These are phyloP conservation scores for Fusarium dlaminii DNA, from an alignment of 2,329 filamentous ascomycete species.

Conservation along the genomic window DNA sequence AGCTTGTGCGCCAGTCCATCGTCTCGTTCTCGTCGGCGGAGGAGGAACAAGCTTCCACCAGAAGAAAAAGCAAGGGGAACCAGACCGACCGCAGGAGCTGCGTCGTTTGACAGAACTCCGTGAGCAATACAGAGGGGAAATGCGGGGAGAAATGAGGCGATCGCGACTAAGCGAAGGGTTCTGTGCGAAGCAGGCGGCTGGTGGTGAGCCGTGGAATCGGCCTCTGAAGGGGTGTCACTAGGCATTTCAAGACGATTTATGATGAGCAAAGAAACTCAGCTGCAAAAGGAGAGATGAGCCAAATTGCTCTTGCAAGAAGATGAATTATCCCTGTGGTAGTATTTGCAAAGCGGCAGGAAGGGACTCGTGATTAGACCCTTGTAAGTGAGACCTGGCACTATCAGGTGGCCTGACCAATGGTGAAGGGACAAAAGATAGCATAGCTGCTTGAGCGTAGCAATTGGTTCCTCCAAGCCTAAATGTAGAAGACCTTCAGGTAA, in stretches of 20 bases:
- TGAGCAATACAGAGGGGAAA: constrained; percentile 53
- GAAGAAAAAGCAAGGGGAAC: constrained; percentile 52
- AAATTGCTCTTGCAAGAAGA: background rate
- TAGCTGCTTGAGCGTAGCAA: background rate
- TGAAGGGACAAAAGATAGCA: background rate
- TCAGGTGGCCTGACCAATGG: constrained; percentile 26
- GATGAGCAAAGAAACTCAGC: background rate
- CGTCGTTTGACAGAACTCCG: constrained; percentile 47
- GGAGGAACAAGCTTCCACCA: constrained; percentile 37
- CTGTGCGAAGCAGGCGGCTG: constrained; percentile 26
- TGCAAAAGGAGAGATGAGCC: background rate
- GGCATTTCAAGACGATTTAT: constrained; percentile 15
- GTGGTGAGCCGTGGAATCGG: constrained; percentile 16
- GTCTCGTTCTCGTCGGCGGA: constrained; percentile 21
- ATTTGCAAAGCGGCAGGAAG: constrained; percentile 6
- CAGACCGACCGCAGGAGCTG: constrained; percentile 52
- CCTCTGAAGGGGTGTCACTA: constrained; percentile 20
- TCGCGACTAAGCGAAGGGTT: constrained; percentile 48
- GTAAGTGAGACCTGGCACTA: constrained; percentile 26
- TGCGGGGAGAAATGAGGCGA: constrained; percentile 51
- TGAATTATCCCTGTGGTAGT: background rate
- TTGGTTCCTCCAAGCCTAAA: background rate
- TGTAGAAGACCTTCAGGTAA: background rate
- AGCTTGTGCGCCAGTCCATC: constrained; percentile 1
- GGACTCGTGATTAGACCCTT: constrained; percentile 33